These are phyloP conservation scores for Apiospora arundinis DNA, from an alignment of 2,329 filamentous ascomycete genomes.

Conservation along the genomic window DNA sequence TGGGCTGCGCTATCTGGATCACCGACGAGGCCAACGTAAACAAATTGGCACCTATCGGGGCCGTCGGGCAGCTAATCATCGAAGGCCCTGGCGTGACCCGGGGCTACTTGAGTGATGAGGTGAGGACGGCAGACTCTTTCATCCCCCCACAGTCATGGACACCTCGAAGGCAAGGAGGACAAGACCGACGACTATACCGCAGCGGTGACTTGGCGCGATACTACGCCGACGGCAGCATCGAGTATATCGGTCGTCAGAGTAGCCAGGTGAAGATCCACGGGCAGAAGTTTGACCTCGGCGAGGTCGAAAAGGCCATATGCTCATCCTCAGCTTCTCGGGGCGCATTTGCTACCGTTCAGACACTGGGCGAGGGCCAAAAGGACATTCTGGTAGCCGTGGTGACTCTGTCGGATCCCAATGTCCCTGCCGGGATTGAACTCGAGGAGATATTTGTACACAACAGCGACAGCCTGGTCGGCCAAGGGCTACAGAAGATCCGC, in stretches of 20 bases:
- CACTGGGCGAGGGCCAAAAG: background rate
- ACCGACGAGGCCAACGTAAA: conserved; percentile 20
- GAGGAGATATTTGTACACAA: background rate
- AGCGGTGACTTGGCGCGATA: conserved; percentile 14
- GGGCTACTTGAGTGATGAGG: conserved; percentile 41
- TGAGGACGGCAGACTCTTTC: conserved; percentile 33
- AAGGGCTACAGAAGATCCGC: background rate
- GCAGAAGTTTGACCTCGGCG: conserved; percentile 1
- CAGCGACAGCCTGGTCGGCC: background rate
- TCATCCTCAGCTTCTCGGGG: background rate
- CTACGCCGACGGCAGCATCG: conserved; percentile 16
- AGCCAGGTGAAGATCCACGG: conserved; percentile 15
- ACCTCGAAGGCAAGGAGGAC: background rate
- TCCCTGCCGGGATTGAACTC: background rate
- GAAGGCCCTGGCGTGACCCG: conserved; percentile 25
- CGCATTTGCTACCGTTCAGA: background rate
- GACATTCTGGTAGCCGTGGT: background rate
- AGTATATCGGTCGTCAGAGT: background rate
- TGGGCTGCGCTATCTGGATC: conserved; percentile 22
- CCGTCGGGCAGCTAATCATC: conserved; percentile 28
- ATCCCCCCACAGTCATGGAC: conserved; percentile 21
- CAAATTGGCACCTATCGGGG: conserved; percentile 26
- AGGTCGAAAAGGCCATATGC: conserved; percentile 14
- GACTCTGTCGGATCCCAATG: background rate
- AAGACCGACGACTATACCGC: background rate